Base-by-base conservation (phyloP, 2,329 filamentous ascomycete genomes). In the Gliomastix tumulicola region DNA sequence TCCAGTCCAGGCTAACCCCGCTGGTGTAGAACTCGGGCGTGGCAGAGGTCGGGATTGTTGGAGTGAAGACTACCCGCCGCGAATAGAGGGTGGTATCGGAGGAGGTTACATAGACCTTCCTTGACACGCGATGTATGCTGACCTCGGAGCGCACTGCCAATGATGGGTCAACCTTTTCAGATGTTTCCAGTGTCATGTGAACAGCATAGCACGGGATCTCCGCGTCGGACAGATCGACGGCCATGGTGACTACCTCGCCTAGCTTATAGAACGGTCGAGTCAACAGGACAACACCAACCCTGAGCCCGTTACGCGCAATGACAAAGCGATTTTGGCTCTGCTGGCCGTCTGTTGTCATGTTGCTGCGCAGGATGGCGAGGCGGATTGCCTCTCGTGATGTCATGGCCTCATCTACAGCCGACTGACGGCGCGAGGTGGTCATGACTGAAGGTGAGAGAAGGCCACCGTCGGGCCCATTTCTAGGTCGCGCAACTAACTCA, bases 11-110 rank as follows among this genome's bases (percentile, higher is more conserved):
- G 44, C 77, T 84, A 5, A 98, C 77, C 3, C 89, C 89, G 42
- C 80, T 94, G 0, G 92, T 98, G 32, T 94, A 75, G 47, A 98
- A 94, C 44, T 92, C 88, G 0, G 92, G 92, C 1, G 89, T 95
- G 1, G 87, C 88, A 12, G 72, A 73, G 15, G 84, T 74, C 0
- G 92, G 92, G 34, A 98, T 88, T 0, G 86, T 84, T 0, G 88
- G 84, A 8, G 72, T 81, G 51, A 97, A 96, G 7, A 85, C 78
- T 17, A 90, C 71, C 34, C 88, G 74, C 7, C 84, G 75, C 3
- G 88, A 79, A 55, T 84, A 96, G 5, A 97, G 68, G 0, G 87
- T 84, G 21, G 85, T 88, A 56, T 95, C 88, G 18, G 86, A 87
- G 21, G 79, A 77, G 10, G 79, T 79, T 1, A 81, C 83, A 56